Percentiles rank a stretch among this genome's conserved stretches.
Evolutionary conservation across 306 rosid genomes (phyloP).

Genomic region (Phaseolus lunatus): DNA sequence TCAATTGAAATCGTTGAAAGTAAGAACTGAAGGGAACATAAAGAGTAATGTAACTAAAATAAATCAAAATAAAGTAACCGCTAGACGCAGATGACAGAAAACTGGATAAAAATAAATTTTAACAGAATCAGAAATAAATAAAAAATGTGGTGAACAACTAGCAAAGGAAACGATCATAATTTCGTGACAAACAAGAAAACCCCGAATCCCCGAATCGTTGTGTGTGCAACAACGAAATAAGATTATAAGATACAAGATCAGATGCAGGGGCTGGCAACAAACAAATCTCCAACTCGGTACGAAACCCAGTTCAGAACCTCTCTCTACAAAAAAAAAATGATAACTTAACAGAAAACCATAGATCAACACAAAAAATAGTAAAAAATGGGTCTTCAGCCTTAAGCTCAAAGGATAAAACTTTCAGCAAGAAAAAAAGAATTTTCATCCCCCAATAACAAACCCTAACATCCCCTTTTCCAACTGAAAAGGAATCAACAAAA

Average conservation of each 20-base stretch:
- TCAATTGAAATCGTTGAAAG: conserved; percentile 18
- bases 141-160: conserved; percentile 14
- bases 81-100: conserved; percentile 10
- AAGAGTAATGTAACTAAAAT: background rate
- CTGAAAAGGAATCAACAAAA: background rate
- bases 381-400: conserved; percentile 13
- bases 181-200: conserved; percentile 17
- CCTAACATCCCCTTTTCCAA: conserved; percentile 33
- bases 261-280: conserved; percentile 37
- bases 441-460: conserved; percentile 29
- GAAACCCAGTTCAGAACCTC: conserved; percentile 43
- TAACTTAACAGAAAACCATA: conserved; percentile 36
- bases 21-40: conserved; percentile 22
- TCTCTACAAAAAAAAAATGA: background rate
- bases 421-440: conserved; percentile 5
- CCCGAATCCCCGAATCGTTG: background rate
- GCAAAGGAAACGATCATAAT: background rate
- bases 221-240: conserved; percentile 9
- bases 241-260: conserved; percentile 17
- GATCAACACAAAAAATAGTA: conserved; percentile 47
- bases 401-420: conserved; percentile 34
- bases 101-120: background rate
- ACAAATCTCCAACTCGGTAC: conserved; percentile 32
- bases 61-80: conserved; percentile 15
- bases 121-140: conserved; percentile 25